Conservation (phyloP, 73 alveolate species). For the Uronychia binucleata region DNA sequence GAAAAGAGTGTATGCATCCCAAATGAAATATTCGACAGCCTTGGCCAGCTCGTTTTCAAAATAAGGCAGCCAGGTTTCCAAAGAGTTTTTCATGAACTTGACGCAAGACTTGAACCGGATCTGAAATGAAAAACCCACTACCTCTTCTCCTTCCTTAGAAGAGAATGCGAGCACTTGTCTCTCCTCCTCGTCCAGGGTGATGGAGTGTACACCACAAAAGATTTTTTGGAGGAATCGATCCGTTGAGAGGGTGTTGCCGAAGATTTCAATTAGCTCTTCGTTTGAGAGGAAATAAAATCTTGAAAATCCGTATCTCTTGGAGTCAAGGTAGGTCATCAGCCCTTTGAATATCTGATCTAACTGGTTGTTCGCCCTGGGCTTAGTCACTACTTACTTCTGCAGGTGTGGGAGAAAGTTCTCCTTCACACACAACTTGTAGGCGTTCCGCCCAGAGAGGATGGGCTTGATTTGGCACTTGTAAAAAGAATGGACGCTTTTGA, state of each 20-base stretch:
- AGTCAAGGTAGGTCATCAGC: conserved; percentile 14
- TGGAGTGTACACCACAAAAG: conserved; percentile 75
- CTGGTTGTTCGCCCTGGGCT: not conserved
- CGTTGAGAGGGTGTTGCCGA: conserved; percentile 68
- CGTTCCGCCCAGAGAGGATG: conserved; percentile 73
- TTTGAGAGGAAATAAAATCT: conserved; percentile 82
- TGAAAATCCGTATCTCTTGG: conserved; percentile 87
- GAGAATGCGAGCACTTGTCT: conserved; percentile 34
- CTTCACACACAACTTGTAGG: conserved; percentile 78
- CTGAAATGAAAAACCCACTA: conserved; percentile 43
- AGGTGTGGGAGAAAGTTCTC: conserved; percentile 56
- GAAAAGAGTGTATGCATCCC: too few relatives aligned
- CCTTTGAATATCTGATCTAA: conserved; percentile 1
- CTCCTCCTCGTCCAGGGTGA: conserved; percentile 54
- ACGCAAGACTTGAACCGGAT: not conserved
- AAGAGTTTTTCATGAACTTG: conserved; percentile 47
- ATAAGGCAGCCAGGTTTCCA: conserved; percentile 62
- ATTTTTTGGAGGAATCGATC: conserved; percentile 78
- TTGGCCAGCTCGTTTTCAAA: conserved; percentile 59
- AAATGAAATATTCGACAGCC: conserved; percentile 36
- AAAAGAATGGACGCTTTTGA: conserved; percentile 79
- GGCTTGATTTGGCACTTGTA: conserved; percentile 83
- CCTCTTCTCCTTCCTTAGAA: conserved; percentile 75
- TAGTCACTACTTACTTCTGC: conserved; percentile 12
- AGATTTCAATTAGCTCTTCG: conserved; percentile 83